Evolutionary conservation across 805 yeast genomes (phyloP).

Genomic region (Candida nitratophila): DNA sequence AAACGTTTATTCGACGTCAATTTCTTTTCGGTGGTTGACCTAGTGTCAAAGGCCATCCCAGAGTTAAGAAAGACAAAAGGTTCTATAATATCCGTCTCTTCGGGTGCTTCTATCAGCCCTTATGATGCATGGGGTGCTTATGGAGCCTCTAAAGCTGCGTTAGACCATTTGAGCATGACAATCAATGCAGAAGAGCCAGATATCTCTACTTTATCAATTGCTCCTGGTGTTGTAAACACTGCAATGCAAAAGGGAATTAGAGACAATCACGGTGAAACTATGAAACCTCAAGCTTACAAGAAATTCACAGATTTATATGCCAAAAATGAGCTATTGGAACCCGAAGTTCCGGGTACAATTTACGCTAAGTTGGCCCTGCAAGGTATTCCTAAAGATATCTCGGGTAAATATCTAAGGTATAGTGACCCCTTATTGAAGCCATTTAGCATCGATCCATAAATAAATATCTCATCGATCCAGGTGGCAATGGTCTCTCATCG

Average conservation of each 20-base stretch:
- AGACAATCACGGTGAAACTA: slow-evolving; percentile 46
- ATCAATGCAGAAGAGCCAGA: slow-evolving; percentile 62
- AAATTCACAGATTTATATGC: slow-evolving; percentile 60
- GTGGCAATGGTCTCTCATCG: too few relatives aligned
- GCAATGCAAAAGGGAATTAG: slow-evolving; percentile 81
- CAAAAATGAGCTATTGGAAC: slow-evolving; percentile 51
- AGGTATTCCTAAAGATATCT: slow-evolving; percentile 50
- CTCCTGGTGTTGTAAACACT: slow-evolving; percentile 95
- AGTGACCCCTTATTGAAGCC: slow-evolving; percentile 30
- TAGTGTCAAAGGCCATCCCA: slow-evolving; percentile 52
- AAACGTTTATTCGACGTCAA: slow-evolving; percentile 64
- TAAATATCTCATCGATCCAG: too few relatives aligned
- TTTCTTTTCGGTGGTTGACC: slow-evolving; percentile 63
- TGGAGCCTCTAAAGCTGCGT: slow-evolving; percentile 86
- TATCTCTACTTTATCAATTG: slow-evolving; percentile 62
- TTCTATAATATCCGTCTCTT: slow-evolving; percentile 69
- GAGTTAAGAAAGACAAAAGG: slow-evolving; percentile 51
- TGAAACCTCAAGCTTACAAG: slow-evolving; percentile 53
- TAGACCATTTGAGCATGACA: slow-evolving; percentile 67
- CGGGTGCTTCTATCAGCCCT: slow-evolving; percentile 73
- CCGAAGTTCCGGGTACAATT: slow-evolving; percentile 65
- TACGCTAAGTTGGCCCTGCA: slow-evolving; percentile 58
- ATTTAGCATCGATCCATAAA: background rate
- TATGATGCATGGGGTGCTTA: slow-evolving; percentile 85
- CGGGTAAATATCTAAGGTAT: slow-evolving; percentile 66